Evolutionary conservation across 129 eudicot genomes (phyloP).

Genomic region (Ambrosia trifida): DNA sequence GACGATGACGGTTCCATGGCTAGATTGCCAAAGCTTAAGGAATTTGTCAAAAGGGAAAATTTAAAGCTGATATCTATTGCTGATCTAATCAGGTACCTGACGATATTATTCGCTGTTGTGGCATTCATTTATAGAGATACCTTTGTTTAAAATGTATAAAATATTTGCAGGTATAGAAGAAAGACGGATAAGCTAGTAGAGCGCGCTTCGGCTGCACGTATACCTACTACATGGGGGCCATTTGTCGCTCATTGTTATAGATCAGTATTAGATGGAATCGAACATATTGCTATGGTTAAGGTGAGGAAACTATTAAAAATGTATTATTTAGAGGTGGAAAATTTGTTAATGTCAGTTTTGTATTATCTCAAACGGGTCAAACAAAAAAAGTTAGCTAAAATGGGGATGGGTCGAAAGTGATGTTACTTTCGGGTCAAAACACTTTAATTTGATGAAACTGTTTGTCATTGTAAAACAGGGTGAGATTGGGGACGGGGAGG

Average conservation of each 20-base stretch:
- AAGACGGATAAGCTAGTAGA: conserved; percentile 71
- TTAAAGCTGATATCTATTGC: conserved; percentile 71
- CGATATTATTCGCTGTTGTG: background rate
- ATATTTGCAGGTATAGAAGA: conserved; percentile 70
- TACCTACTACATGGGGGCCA: conserved; percentile 92
- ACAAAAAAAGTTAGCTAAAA: background rate
- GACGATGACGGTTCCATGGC: conserved; percentile 99
- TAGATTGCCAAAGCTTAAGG: conserved; percentile 62
- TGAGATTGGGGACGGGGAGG: conserved; percentile 77
- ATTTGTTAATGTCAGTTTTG: background rate
- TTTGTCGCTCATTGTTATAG: conserved; percentile 74
- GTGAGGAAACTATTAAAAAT: conserved; percentile 34
- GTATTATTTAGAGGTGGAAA: background rate
- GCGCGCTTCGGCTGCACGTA: conserved; percentile 76
- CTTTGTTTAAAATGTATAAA: too few relatives aligned
- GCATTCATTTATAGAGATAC: background rate
- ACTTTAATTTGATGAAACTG: background rate
- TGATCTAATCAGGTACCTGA: conserved; percentile 67
- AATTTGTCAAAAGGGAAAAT: conserved; percentile 61
- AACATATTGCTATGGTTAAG: conserved; percentile 92
- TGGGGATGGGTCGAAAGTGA: background rate
- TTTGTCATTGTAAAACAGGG: conserved; percentile 49
- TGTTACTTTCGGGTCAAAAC: too few relatives aligned
- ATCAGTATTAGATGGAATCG: conserved; percentile 74
- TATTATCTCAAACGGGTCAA: background rate